Base-by-base conservation (phyloP, 1,284 basidiomycete species). In the Puccinia triticina region DNA sequence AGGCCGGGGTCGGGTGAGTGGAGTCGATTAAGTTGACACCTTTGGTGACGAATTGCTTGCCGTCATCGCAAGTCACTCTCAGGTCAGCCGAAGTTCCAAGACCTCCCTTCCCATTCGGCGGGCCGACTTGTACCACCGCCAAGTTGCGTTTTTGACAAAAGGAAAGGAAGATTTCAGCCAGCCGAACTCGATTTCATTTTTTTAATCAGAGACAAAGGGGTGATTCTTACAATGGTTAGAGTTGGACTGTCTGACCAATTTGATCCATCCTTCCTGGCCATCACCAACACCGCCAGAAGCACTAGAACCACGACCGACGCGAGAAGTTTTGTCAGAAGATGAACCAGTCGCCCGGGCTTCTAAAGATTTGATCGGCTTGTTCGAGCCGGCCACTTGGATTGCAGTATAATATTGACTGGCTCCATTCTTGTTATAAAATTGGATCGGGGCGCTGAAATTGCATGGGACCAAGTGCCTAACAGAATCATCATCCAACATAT, bases 341-440 rank as follows among this genome's bases (percentile, higher is more conserved):
- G 7, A 50, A 32, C 32, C 59, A 61, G 59, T 18, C 14, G 59
- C 26, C 10, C 59, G 29, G 16, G 59, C 59, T 34, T 61, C 59
- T 16, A 61, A 34, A 34, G 59, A 61, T 29, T 69, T 73, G 5
- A 73, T 75, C 50, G 72, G 50, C 21, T 32, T 37, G 48, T 57
- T 75, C 37, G 72, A 16, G 18, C 55, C 50, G 14, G 48, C 55
- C 2, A 75, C 55, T 75, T 75, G 72, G 37, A 75, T 75, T 7
- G 72, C 48, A 10, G 72, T 75, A n/a, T 55, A 75, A 14, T 75
- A 40, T 4, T 26, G 48, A 18, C 26, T 55, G n/a, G 37, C 55
- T 4, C 72, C 72, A 57, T 55, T 37, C 55, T 75, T 75, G 37
- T 75, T 75, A 48, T 55, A 75, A 34, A 75, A 75, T 32, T 75